Percentiles rank a stretch among this genome's conserved stretches.
Conservation (phyloP, 306 rosid genomes). For the Parietaria judaica region DNA sequence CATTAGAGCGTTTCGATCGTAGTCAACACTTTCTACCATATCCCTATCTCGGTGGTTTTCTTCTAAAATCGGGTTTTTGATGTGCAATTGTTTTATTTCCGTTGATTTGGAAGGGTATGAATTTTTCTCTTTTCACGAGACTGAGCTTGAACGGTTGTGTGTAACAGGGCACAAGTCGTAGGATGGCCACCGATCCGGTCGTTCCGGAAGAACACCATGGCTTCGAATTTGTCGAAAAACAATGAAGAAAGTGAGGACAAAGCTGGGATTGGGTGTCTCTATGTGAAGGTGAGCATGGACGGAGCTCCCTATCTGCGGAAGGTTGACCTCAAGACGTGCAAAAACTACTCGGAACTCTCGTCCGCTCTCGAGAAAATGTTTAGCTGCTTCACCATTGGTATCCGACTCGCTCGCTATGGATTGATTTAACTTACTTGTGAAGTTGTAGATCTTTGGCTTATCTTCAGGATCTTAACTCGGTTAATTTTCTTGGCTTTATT, state of each 20-base stretch:
- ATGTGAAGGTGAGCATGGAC: conserved; percentile 94
- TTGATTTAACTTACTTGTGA: no score
- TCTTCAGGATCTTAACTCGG: not conserved
- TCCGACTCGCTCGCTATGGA: not conserved
- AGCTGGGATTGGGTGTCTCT: conserved; percentile 51
- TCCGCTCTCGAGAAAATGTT: conserved; percentile 93
- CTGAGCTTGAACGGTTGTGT: not conserved
- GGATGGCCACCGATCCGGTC: conserved; percentile 99
- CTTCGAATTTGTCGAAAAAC: conserved; percentile 53
- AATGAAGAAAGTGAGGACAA: conserved; percentile 57
- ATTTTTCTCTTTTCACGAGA: not conserved
- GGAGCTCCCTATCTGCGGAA: conserved; percentile 97
- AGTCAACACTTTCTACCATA: no score
- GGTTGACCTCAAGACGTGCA: conserved; percentile 70
- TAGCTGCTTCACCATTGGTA: conserved; percentile 86
- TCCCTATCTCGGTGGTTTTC: no score
- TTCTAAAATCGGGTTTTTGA: no score
- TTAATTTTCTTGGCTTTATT: not conserved
- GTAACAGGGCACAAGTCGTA: conserved; percentile 86
- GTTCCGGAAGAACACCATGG: conserved; percentile 75
- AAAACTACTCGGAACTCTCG: conserved; percentile 67
- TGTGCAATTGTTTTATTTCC: no score
- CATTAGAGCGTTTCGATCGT: no score
- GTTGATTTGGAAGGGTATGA: no score
- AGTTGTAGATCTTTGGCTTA: no score